These are phyloP conservation scores for Aspergillus biplanus DNA, from an alignment of 495 filamentous ascomycete species.

Conservation along the genomic window DNA sequence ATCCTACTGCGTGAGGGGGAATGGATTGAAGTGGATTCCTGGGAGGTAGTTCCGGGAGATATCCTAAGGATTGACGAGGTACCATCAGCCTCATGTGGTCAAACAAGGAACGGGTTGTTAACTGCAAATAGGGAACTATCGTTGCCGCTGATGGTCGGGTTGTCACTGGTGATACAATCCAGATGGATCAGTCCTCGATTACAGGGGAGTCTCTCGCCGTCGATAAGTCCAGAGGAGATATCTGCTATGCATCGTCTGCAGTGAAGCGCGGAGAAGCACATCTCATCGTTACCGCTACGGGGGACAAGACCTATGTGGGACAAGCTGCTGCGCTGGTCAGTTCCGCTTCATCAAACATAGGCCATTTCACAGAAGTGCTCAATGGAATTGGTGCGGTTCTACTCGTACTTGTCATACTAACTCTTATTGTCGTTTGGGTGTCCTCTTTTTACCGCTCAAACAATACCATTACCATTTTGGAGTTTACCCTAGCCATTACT, in stretches of 20 bases:
- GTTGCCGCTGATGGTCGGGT: slow-evolving; percentile 87
- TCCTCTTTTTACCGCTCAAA: slow-evolving; percentile 86
- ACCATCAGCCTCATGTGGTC: slow-evolving; percentile 11
- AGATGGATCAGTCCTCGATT: slow-evolving; percentile 90
- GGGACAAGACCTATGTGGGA: slow-evolving; percentile 88
- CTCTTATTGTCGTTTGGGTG: slow-evolving; percentile 82
- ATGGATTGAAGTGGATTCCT: slow-evolving; percentile 71
- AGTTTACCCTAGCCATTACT: slow-evolving; percentile 82
- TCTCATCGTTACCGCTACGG: slow-evolving; percentile 79
- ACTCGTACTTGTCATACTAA: slow-evolving; percentile 77
- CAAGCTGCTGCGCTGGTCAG: slow-evolving; percentile 84
- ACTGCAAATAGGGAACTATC: slow-evolving; percentile 66
- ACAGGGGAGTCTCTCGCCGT: slow-evolving; percentile 93
- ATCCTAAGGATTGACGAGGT: slow-evolving; percentile 85
- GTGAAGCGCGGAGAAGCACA: slow-evolving; percentile 89
- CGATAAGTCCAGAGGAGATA: slow-evolving; percentile 79
- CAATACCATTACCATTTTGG: slow-evolving; percentile 71
- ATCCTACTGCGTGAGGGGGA: slow-evolving; percentile 78
- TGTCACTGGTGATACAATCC: slow-evolving; percentile 76
- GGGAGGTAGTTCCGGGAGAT: slow-evolving; percentile 86
- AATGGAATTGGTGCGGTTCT: slow-evolving; percentile 78
- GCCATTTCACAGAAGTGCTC: slow-evolving; percentile 89
- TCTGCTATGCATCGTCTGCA: slow-evolving; percentile 80
- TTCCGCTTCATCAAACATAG: slow-evolving; percentile 67
- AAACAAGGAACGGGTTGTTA: slow-evolving; percentile 1